Percentiles rank a stretch among this genome's conserved stretches.
These are phyloP conservation scores for Aspergillus fischeri DNA, from an alignment of 2,329 filamentous ascomycete species.

Conservation along the genomic window DNA sequence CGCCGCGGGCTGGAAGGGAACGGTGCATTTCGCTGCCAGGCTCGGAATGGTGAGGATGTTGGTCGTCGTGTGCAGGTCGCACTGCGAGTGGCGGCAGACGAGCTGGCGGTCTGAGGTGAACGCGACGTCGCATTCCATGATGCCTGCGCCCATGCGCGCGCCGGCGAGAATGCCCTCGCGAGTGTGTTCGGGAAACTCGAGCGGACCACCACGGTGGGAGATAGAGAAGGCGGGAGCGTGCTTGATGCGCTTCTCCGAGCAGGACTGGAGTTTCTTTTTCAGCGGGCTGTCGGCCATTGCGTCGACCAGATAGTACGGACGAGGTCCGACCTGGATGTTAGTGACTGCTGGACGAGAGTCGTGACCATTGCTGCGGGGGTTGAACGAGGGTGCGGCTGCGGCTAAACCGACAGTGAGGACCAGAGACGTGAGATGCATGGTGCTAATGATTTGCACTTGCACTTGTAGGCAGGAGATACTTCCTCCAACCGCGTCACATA, in stretches of 20 bases:
- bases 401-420: slow-evolving; percentile 9
- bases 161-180: slow-evolving; percentile 15
- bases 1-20: slow-evolving; percentile 14
- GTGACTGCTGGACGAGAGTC: slow-evolving; percentile 2
- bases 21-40: slow-evolving; percentile 16
- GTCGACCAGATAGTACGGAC: slow-evolving; percentile 17
- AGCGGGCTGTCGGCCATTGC: slow-evolving; percentile 16
- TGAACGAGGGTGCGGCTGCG: slow-evolving; percentile 10
- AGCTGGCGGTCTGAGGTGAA: slow-evolving; percentile 16
- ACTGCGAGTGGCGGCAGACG: slow-evolving; percentile 19
- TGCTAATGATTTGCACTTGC: neutral
- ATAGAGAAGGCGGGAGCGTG: slow-evolving; percentile 13
- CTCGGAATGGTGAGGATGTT: slow-evolving; percentile 17
- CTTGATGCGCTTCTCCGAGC: slow-evolving; percentile 14
- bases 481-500: no score
- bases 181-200: slow-evolving; percentile 17
- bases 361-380: neutral
- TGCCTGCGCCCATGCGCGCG: slow-evolving; percentile 17
- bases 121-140: slow-evolving; percentile 18
- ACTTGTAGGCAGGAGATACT: neutral
- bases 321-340: slow-evolving; percentile 19
- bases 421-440: slow-evolving; percentile 12
- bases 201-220: slow-evolving; percentile 16
- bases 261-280: slow-evolving; percentile 13
- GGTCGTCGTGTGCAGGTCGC: slow-evolving; percentile 18